Percentiles rank a stretch among this genome's conserved stretches.
Conservation (phyloP, 2,329 filamentous ascomycete species). For the Ophiostoma perfectum region DNA sequence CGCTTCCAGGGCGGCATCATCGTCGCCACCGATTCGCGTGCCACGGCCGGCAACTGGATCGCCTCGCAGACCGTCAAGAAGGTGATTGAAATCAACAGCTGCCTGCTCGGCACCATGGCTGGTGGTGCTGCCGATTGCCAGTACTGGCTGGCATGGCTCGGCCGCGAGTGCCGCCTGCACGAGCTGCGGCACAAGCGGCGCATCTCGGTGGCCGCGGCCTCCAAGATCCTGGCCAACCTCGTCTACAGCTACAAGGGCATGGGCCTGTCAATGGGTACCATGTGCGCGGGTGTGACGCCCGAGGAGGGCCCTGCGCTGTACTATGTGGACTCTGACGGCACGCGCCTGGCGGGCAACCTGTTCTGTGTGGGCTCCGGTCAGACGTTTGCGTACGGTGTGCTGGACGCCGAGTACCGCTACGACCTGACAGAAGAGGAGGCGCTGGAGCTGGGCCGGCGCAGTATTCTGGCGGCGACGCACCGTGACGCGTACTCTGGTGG, state of each 20-base stretch:
- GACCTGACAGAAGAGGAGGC: constrained; percentile 83
- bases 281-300: constrained; percentile 95
- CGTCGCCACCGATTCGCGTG: constrained; percentile 94
- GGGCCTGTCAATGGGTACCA: constrained; percentile 98
- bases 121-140: constrained; percentile 98
- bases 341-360: constrained; percentile 83
- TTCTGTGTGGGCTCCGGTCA: constrained; percentile 98
- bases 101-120: constrained; percentile 93
- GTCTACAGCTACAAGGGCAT: constrained; percentile 99
- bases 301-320: constrained; percentile 96
- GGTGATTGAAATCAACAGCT: constrained; percentile 96
- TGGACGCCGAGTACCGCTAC: constrained; percentile 92
- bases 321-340: constrained; percentile 98
- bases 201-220: constrained; percentile 94
- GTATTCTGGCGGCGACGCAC: constrained; percentile 93
- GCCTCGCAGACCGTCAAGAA: constrained; percentile 99
- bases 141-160: constrained; percentile 98
- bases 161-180: constrained; percentile 98
- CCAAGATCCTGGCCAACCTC: constrained; percentile 96
- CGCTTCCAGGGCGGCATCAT: constrained; percentile 98
- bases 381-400: constrained; percentile 96
- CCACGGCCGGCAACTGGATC: constrained; percentile 98
- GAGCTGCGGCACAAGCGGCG: constrained; percentile 98
- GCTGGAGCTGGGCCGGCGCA: constrained; percentile 81
- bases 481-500: constrained; percentile 98